These are phyloP conservation scores for Oryza coarctata DNA, from an alignment of 176 grass and related monocot species.

Conservation along the genomic window DNA sequence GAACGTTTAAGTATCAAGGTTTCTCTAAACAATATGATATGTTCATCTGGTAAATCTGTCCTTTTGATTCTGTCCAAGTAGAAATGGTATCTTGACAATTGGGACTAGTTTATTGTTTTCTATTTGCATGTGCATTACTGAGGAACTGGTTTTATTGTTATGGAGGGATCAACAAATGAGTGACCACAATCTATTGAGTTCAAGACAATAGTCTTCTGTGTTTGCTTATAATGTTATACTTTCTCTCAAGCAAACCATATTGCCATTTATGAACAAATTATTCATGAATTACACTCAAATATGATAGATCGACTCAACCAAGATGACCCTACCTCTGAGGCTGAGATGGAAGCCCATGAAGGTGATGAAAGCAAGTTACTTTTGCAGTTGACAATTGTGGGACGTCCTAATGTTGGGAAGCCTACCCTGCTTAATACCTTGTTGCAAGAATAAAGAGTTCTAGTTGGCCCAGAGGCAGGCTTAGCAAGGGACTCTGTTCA, in stretches of 20 bases:
- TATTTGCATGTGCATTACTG: neutral
- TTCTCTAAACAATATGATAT: neutral
- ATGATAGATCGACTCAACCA: conserved; percentile 56
- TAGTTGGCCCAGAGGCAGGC: conserved; percentile 93
- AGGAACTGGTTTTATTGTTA: neutral
- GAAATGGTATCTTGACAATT: neutral
- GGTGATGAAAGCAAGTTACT: conserved; percentile 66
- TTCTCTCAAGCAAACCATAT: neutral
- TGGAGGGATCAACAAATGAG: conserved; percentile 11
- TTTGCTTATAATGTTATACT: neutral
- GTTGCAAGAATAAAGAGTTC: conserved; percentile 92
- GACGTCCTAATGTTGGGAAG: conserved; percentile 95
- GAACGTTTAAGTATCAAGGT: conserved; percentile 8
- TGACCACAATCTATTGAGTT: conserved; percentile 7
- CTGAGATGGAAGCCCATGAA: conserved; percentile 36
- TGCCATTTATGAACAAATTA: neutral
- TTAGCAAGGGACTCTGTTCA: conserved; percentile 96
- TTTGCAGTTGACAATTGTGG: conserved; percentile 91
- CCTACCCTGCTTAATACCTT: conserved; percentile 90
- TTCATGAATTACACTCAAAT: conserved; percentile 25
- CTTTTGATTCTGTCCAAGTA: conserved; percentile 17
- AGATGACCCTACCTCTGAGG: conserved; percentile 46
- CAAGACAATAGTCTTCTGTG: neutral
- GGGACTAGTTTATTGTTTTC: neutral
- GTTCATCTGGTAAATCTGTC: neutral